phyloP scores from a whole-genome alignment of 2,329 filamentous ascomycete genomes.

The Plenodomus biglobosus region DNA sequence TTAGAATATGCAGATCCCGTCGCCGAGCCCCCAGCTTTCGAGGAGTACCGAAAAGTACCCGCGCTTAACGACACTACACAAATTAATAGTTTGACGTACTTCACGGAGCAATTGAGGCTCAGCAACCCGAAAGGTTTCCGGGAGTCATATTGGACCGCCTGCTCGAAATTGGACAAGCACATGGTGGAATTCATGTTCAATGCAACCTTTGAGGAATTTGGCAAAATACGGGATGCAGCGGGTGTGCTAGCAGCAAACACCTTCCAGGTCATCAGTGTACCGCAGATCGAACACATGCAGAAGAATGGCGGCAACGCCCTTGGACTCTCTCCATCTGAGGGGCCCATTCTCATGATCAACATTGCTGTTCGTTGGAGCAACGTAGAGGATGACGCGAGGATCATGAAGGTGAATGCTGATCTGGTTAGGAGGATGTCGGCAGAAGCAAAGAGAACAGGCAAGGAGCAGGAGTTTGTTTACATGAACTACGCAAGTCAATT shows the following conservation, averaged over 20 bases:
- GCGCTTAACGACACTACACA: constrained; percentile 16
- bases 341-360: constrained; percentile 13
- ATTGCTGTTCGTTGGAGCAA: constrained; percentile 15
- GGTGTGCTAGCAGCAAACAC: constrained; percentile 16
- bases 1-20: constrained; percentile 8
- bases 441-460: constrained; percentile 8
- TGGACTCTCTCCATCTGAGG: constrained; percentile 13
- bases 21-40: constrained; percentile 3
- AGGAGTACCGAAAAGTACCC: constrained; percentile 5
- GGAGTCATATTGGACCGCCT: constrained; percentile 23
- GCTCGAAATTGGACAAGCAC: constrained; percentile 18
- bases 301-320: constrained; percentile 27
- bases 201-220: constrained; percentile 13
- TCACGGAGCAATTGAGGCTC: constrained; percentile 14
- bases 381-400: constrained; percentile 16
- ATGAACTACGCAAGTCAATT: constrained; percentile 51
- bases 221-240: background rate
- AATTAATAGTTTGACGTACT: constrained; percentile 17
- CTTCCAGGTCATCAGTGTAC: constrained; percentile 22
- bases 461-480: constrained; percentile 28
- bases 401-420: constrained; percentile 12
- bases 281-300: constrained; percentile 16
- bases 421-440: constrained; percentile 12
- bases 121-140: constrained; percentile 11
- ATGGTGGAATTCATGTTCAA: constrained; percentile 13